These are phyloP conservation scores for Amylostereum chailletii DNA, from an alignment of 1,284 basidiomycete species.

Conservation along the genomic window DNA sequence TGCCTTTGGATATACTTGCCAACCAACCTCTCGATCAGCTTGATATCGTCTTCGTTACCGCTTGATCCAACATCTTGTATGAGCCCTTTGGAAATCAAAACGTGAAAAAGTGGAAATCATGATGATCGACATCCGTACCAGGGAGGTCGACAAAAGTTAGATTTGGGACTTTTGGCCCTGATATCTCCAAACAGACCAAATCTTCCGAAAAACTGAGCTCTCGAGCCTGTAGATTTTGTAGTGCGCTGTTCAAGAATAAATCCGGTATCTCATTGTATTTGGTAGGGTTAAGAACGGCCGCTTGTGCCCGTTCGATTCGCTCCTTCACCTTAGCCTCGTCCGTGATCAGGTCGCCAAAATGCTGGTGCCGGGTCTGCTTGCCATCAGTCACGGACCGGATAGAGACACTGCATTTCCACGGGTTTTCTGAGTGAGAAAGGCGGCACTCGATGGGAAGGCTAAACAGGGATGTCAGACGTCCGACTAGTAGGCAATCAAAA, in stretches of 20 bases:
- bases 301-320: slow-evolving; percentile 3
- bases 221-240: not conserved
- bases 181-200: slow-evolving; percentile 7
- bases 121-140: slow-evolving; percentile 10
- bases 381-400: not conserved
- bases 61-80: slow-evolving; percentile 21
- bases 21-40: slow-evolving; percentile 20
- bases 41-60: slow-evolving; percentile 17
- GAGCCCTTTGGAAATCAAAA: slow-evolving; percentile 16
- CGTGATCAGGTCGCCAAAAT: slow-evolving; percentile 4
- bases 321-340: not conserved
- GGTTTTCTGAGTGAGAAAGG: not conserved
- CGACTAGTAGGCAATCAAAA: slow-evolving; percentile 1
- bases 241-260: slow-evolving; percentile 6
- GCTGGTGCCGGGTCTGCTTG: not conserved
- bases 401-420: slow-evolving; percentile 5
- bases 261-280: not conserved
- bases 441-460: slow-evolving; percentile 10
- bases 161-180: slow-evolving; percentile 20
- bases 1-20: slow-evolving; percentile 16
- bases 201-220: not conserved
- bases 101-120: not conserved
- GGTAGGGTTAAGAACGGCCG: slow-evolving; percentile 7
- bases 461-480: not conserved
- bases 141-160: slow-evolving; percentile 29